Percentiles rank a stretch among this genome's conserved stretches.
Evolutionary conservation across 495 filamentous ascomycete genomes (phyloP).

Genomic region (Penicillium paxilli): DNA sequence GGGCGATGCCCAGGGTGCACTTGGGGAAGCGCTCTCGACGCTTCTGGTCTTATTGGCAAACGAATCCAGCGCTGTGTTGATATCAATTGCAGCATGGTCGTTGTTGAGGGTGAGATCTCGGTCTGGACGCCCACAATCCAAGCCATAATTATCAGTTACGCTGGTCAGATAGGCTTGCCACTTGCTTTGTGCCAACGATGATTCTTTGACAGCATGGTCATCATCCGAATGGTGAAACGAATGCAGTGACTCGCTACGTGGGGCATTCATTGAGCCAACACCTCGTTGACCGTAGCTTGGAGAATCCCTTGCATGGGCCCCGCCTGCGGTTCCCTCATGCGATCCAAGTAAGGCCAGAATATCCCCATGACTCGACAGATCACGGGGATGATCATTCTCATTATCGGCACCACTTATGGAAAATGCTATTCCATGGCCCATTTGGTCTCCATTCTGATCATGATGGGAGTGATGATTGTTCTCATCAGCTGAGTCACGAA

Average conservation of each 20-base stretch:
- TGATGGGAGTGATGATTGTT: slow-evolving; percentile 12
- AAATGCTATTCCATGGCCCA: slow-evolving; percentile 9
- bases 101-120: slow-evolving; percentile 68
- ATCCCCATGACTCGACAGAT: not conserved
- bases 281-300: not conserved
- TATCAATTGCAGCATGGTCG: slow-evolving; percentile 57
- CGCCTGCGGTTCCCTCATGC: slow-evolving; percentile 2
- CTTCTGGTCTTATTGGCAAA: slow-evolving; percentile 8
- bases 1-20: not conserved
- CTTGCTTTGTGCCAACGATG: slow-evolving; percentile 30
- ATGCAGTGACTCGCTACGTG: slow-evolving; percentile 1
- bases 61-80: slow-evolving; percentile 38
- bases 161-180: slow-evolving; percentile 44
- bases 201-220: slow-evolving; percentile 10
- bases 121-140: slow-evolving; percentile 69
- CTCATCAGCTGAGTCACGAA: slow-evolving; percentile 31
- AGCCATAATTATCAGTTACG: slow-evolving; percentile 57
- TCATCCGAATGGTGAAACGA: slow-evolving; percentile 5
- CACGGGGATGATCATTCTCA: not conserved
- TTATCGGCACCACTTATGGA: not conserved
- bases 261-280: slow-evolving; percentile 1
- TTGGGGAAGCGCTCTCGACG: slow-evolving; percentile 11
- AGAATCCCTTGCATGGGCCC: not conserved
- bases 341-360: slow-evolving; percentile 1
- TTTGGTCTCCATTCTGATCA: slow-evolving; percentile 3